Base-by-base conservation (phyloP, 805 yeast genomes). In the Candida saitoana region DNA sequence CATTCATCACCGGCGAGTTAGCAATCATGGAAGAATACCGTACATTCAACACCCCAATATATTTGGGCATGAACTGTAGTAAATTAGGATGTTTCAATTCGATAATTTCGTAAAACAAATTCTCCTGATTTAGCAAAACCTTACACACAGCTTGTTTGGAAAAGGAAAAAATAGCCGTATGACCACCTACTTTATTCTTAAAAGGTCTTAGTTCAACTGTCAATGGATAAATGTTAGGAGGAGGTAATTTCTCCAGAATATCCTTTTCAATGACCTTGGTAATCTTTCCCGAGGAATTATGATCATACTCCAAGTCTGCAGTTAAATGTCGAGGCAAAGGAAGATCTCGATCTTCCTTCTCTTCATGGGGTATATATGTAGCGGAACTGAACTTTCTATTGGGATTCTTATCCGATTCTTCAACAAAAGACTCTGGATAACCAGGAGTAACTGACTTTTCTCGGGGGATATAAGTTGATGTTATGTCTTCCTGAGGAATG, bases 111-210 rank as follows among this genome's bases (percentile, higher is more conserved):
- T 93, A 93, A 84, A 96, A 90, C 47, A 72, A 65, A 63, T 93
- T 87, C 57, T 93, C 99, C 43, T 96, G 74, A 54, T 87, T 88
- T 46, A 89, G 87, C 46, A 95, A 69, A 1, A 93, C 93, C 62
- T 93, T 93, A 62, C 98, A 93, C 14, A 93, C 96, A 0, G 97
- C 98, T 44, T 87, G 73, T 51, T 82, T 86, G 3, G 95, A 84
- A 58, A 93, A 93, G 49, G 91, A 77, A 67, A 91, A 93, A 27
- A 93, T 89, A 1, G 97, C 97, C 0, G 97, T 91, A 59, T 93
- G 99, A 0, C 99, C 99, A 5, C 99, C 99, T 17, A 93, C 98
- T 57, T 87, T 89, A 58, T 93, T 89, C 42, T 83, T 82, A 64
- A 90, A 91, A 1, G 98, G 98, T 41, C 87, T 79, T 44, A 91